Evolutionary conservation across 2,329 filamentous ascomycete genomes (phyloP), one percentile per base, ranked within the genome.

Genomic region (Phoma sp.): DNA sequence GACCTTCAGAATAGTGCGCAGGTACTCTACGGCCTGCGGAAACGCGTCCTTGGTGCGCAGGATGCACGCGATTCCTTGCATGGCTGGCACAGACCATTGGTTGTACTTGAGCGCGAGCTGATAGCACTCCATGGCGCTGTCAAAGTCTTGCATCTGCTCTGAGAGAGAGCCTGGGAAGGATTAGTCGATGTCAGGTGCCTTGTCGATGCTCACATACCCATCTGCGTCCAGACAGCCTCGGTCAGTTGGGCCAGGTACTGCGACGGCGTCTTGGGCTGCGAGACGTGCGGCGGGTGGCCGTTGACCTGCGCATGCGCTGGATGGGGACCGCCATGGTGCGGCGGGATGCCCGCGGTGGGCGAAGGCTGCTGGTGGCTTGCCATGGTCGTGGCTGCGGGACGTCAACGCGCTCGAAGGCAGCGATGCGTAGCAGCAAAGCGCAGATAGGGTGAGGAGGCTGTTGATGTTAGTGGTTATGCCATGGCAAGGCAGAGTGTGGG

Each of bases 31-130:
- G 1, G 95, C 95, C 71, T 95, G 95, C 39, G 90, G 88, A 67
- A 96, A 99, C 39, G 96, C 90, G 74, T 98, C 95, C 69, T 93
- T 91, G 33, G 90, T 93, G 64, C 96, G 88, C 57, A 97, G 82
- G 57, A 98, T 95, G 73, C 90, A 86, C 55, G 93, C 95, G 62
- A 98, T 96, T 57, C 92, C 90, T 66, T 92, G 96, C 90, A 98
- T 93, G 27, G 95, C 95, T 0, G 87, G 85, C 44, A 95, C 89
- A 14, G 93, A 98, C 79, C 90, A 91, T 41, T 87, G 85, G 71
- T 98, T 98, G 73, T 93, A 90, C 64, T 86, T 85, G 58, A 98
- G 83, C 37, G 93, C 95, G 72, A 90, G 89, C 75, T 98, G 92
- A 75, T 97, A 99, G 39, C 93, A 90, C 62, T 86, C 82, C 81